Conservation (phyloP, 768 basidiomycete genomes). For the Mycena metata region DNA sequence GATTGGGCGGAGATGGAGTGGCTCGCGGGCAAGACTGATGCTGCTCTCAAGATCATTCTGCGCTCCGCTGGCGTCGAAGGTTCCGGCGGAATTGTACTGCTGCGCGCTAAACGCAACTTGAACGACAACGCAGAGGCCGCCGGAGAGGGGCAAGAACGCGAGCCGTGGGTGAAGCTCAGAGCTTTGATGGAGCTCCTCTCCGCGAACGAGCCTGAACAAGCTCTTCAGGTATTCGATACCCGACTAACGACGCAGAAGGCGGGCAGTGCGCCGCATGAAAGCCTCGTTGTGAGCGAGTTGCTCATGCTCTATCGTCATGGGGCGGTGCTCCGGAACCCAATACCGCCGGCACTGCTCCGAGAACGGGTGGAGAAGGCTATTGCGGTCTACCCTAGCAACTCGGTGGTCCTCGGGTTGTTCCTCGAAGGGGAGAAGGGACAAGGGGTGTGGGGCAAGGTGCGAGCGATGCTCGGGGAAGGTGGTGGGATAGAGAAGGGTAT, state of each 20-base stretch:
- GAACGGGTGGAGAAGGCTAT: constrained; percentile 69
- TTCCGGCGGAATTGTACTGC: constrained; percentile 63
- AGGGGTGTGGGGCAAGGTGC: constrained; percentile 82
- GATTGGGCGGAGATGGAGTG: constrained; percentile 91
- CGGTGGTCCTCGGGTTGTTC: constrained; percentile 78
- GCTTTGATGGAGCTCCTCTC: constrained; percentile 76
- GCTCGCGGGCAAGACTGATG: constrained; percentile 65
- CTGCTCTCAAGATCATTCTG: constrained; percentile 67
- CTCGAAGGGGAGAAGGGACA: constrained; percentile 83
- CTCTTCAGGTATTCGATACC: constrained; percentile 58
- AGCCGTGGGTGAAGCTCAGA: constrained; percentile 75
- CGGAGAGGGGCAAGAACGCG: constrained; percentile 65
- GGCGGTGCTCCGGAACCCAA: constrained; percentile 65
- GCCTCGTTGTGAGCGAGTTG: constrained; percentile 67
- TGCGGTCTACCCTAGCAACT: constrained; percentile 75
- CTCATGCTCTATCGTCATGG: constrained; percentile 74
- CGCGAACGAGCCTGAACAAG: constrained; percentile 53
- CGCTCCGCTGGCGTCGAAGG: constrained; percentile 68
- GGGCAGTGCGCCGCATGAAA: constrained; percentile 60
- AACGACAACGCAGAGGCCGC: constrained; percentile 61
- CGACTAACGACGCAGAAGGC: constrained; percentile 42
- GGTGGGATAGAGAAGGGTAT: constrained; percentile 66
- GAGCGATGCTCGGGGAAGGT: constrained; percentile 67
- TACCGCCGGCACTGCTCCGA: constrained; percentile 70
- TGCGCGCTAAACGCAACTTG: constrained; percentile 75